A percentile compares a stretch with the other conserved stretches of the same genome.
Conservation (phyloP, 1,284 basidiomycete genomes). For the Cystobasidium sp. region DNA sequence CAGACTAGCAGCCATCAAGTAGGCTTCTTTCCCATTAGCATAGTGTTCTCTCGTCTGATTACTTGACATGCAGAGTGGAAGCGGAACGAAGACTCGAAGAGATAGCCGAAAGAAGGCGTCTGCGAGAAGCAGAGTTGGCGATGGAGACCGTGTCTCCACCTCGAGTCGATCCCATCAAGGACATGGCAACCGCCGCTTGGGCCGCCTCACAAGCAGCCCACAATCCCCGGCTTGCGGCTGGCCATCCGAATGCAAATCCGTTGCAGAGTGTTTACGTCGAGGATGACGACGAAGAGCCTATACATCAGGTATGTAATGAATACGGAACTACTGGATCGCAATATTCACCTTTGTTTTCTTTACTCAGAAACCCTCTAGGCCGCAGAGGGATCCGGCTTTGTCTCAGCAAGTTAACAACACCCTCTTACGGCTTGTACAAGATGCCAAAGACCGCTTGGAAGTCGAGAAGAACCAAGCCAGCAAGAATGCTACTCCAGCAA, state of each 20-base stretch:
- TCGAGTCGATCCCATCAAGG: not conserved
- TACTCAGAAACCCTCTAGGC: not conserved
- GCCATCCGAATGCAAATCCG: constrained; percentile 23
- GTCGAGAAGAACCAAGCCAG: constrained; percentile 1
- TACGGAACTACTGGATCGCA: not conserved
- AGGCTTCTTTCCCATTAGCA: not conserved
- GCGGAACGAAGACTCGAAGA: not conserved
- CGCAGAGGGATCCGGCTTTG: not conserved
- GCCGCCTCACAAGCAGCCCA: not conserved
- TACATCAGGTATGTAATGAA: not conserved
- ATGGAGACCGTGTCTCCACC: not conserved
- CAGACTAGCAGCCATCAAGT: constrained; percentile 3
- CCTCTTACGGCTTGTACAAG: constrained; percentile 8
- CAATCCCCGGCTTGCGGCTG: constrained; percentile 16
- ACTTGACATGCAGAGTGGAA: not conserved
- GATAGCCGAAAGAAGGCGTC: not conserved
- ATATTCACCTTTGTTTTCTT: not conserved
- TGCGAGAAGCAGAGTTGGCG: not conserved
- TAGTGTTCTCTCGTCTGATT: not conserved
- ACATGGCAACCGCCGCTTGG: not conserved
- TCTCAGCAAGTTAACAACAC: constrained; percentile 6
- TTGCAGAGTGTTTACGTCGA: not conserved
- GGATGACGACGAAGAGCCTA: not conserved
- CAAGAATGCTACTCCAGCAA: not conserved
- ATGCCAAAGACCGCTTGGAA: constrained; percentile 9